A percentile compares a stretch with the other conserved stretches of the same genome.
These are phyloP conservation scores for Neodidymelliopsis sp. DNA, from an alignment of 2,329 filamentous ascomycete species.

Conservation along the genomic window DNA sequence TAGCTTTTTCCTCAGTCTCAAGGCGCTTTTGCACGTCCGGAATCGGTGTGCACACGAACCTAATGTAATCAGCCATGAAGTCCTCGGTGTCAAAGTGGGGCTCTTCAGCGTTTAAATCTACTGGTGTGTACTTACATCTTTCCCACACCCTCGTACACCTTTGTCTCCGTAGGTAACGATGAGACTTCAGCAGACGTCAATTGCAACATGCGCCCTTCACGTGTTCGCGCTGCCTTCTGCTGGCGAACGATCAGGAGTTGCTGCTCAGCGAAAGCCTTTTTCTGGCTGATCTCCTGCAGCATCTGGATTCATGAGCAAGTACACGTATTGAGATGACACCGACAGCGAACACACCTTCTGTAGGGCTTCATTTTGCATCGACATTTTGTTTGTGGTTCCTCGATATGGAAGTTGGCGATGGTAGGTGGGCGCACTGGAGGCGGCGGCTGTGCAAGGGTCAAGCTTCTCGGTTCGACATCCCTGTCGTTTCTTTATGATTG, in stretches of 20 bases:
- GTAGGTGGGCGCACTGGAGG: conserved; percentile 17
- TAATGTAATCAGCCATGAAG: conserved; percentile 49
- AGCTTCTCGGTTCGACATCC: conserved; percentile 31
- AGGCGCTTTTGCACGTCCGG: conserved; percentile 78
- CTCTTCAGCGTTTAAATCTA: not conserved
- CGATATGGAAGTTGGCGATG: conserved; percentile 19
- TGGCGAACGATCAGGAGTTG: conserved; percentile 86
- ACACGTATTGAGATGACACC: not conserved
- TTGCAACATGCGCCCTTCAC: conserved; percentile 87
- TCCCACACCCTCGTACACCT: conserved; percentile 92
- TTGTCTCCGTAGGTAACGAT: conserved; percentile 76
- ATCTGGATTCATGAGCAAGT: conserved; percentile 62
- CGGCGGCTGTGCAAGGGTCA: conserved; percentile 24
- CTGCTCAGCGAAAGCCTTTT: conserved; percentile 87
- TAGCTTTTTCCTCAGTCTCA: conserved; percentile 73
- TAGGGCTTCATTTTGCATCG: conserved; percentile 90
- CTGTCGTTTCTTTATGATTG: conserved; percentile 28
- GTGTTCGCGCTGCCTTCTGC: conserved; percentile 84
- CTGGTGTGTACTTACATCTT: conserved; percentile 75
- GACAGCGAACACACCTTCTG: conserved; percentile 73
- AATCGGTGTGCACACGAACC: conserved; percentile 86
- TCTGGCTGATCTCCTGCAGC: conserved; percentile 91
- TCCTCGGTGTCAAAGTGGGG: conserved; percentile 7
- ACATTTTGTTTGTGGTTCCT: conserved; percentile 66
- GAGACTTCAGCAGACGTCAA: conserved; percentile 84